phyloP scores from a whole-genome alignment of 2,329 filamentous ascomycete species.

The Talaromyces sp. region DNA sequence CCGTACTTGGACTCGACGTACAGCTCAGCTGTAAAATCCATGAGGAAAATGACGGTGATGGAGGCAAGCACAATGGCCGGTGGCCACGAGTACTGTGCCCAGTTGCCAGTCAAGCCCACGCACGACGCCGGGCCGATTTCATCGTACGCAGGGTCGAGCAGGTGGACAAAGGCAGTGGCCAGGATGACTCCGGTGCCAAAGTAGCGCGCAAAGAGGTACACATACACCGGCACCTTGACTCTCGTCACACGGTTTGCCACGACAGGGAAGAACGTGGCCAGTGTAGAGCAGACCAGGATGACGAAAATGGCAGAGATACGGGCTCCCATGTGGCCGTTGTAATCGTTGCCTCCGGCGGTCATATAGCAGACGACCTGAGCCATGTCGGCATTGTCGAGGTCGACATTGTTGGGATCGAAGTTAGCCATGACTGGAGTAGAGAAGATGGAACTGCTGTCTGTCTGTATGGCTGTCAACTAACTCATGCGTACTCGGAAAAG shows the following conservation, averaged over 20 bases:
- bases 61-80: constrained; percentile 48
- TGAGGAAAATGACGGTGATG: constrained; percentile 46
- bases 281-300: constrained; percentile 37
- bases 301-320: constrained; percentile 43
- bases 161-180: constrained; percentile 45
- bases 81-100: constrained; percentile 49
- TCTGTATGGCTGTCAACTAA: not conserved
- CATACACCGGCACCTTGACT: constrained; percentile 36
- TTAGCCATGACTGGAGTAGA: constrained; percentile 1
- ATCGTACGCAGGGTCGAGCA: constrained; percentile 41
- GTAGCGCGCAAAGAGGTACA: constrained; percentile 44
- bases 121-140: constrained; percentile 45
- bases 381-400: constrained; percentile 39
- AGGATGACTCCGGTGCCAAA: constrained; percentile 45
- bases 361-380: constrained; percentile 49
- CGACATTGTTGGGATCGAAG: constrained; percentile 38
- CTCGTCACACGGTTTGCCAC: constrained; percentile 34
- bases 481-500: not conserved
- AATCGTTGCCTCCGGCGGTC: constrained; percentile 43
- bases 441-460: not conserved
- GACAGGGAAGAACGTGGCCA: constrained; percentile 44
- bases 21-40: constrained; percentile 47
- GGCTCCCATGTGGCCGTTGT: constrained; percentile 45
- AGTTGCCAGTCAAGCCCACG: constrained; percentile 50
- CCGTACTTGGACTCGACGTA: constrained; percentile 48